Evolutionary conservation across 2,329 filamentous ascomycete genomes (phyloP), one percentile per base, ranked within the genome.

Genomic region (Colletotrichum tofieldiae): DNA sequence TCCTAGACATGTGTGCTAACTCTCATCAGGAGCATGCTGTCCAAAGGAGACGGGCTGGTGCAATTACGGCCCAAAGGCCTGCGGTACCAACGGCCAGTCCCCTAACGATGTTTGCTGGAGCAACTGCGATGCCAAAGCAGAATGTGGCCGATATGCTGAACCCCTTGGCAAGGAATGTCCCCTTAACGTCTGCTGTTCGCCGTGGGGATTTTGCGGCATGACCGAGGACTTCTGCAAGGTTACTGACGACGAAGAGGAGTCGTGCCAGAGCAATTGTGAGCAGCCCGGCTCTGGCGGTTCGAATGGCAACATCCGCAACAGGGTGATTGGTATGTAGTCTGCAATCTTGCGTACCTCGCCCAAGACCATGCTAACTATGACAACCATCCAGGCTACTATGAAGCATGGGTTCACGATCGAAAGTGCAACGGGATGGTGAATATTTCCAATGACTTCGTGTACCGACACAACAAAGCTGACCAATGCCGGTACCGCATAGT

Each of bases 151-250:
- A 29, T 77, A 77, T 60, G 76, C 80, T 2, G 73, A 70, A 0
- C 23, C 68, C 0, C 64, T 77, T 0, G 76, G 76, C 9, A 58
- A 75, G 29, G 71, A 73, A n/a, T 83, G 81, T 54, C 81, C 80
- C 2, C 76, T 84, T 1, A 83, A 84, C 54, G 81, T 83, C 3
- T 83, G 82, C 71, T 83, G 81, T 67, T 76, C 73, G 45, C 12
- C 77, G 49, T 81, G 71, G 68, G 79, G 81, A n/a, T 83, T 82
- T 73, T 82, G 81, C 60, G 79, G 79, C 14, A 77, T 70, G 32
- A 76, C 75, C 56, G 18, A 37, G 5, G 56, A 66, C 41, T 60
- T 65, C 20, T 71, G 68, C 23, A 72, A 64, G 59, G 2, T 26
- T 26, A 26, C 23, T 26, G 23, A 26, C 23, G 23, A 26, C 23